Base-by-base conservation (phyloP, 768 basidiomycete species). In the Phaffia tasmanica region DNA sequence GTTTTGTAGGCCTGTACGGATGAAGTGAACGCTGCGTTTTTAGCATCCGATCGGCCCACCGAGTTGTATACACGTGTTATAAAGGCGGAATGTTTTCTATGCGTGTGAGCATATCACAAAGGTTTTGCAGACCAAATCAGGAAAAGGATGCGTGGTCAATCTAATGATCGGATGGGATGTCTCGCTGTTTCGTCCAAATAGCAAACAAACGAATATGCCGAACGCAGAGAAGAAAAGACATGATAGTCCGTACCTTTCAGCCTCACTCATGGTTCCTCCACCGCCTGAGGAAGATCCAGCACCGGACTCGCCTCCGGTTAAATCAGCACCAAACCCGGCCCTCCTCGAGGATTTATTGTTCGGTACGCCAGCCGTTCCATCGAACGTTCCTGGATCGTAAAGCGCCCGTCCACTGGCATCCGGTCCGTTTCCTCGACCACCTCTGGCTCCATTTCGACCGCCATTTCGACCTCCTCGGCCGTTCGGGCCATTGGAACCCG, bases 1-100 rank as follows among this genome's bases (percentile, higher is more conserved):
- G 81, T 75, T 29, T 83, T 82, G 77, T 86, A 99, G 32, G 86
- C 83, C 14, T 89, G 85, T 46, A 89, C 82, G 30, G 89, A 85
- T 18, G 87, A 83, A 72, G 83, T 85, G 30, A 87, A 81, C 54
- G 0, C 75, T 19, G 74, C 72, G 14, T 79, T 63, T 66, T 76
- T 78, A 63, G 72, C 74, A n/a, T 74, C 74, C 7, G 76, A 76
- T 32, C 75, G 75, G 7, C 69, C 63, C 57, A 77, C 75, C 14
- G 77, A 72, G 56, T 75, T 72, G 6, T 72, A 71, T 11, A 98
- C 78, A 19, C 88, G 83, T 0, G 79, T 74, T 11, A 88, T 76
- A 64, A 94, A 83, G 0, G 81, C 79, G 0, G 81, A 77, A 69
- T 91, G 84, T 49, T 84, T 81, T 73, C 90, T 92, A 23, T 42